Percentiles rank a stretch among this genome's conserved stretches.
Evolutionary conservation across 2,329 filamentous ascomycete genomes (phyloP).

Genomic region (Lachnellula arida): DNA sequence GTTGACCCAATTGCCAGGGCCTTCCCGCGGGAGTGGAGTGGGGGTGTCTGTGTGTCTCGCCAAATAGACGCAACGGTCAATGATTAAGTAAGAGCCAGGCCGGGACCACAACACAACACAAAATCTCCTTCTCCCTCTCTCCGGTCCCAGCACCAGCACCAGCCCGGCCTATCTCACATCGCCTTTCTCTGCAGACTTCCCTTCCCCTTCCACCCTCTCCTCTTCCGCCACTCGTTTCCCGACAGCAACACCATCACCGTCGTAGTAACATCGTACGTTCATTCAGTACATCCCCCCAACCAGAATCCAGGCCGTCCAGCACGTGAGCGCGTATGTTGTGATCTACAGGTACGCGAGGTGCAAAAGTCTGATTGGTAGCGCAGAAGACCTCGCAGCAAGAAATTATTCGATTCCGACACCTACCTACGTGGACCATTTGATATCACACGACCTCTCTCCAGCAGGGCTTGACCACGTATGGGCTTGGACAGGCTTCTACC

Average conservation of each 20-base stretch:
- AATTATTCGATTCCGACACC: slow-evolving; percentile 6
- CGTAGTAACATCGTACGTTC: slow-evolving; percentile 3
- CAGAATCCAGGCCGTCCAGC: slow-evolving; percentile 8
- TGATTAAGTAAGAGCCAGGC: not conserved
- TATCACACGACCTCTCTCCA: slow-evolving; percentile 20
- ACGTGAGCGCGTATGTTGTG: slow-evolving; percentile 36
- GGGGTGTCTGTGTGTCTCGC: slow-evolving; percentile 2
- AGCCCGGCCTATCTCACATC: not conserved
- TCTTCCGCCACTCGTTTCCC: not conserved
- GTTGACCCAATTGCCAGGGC: not conserved
- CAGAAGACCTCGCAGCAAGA: slow-evolving; percentile 18
- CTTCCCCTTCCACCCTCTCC: slow-evolving; percentile 1
- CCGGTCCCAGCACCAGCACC: not conserved
- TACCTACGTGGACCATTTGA: slow-evolving; percentile 29
- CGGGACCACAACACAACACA: not conserved
- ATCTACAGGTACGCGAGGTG: slow-evolving; percentile 6
- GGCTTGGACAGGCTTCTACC: slow-evolving; percentile 15
- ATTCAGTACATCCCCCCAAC: slow-evolving; percentile 7
- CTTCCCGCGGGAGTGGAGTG: not conserved
- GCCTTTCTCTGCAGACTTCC: not conserved
- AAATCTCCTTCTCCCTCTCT: slow-evolving; percentile 1
- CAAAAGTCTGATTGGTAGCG: slow-evolving; percentile 24
- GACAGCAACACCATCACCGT: not conserved
- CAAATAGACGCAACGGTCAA: slow-evolving; percentile 1
- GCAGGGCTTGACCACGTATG: slow-evolving; percentile 28